Conservation (phyloP, 176 grass and related monocot genomes). For the Bothriochloa decipiens region DNA sequence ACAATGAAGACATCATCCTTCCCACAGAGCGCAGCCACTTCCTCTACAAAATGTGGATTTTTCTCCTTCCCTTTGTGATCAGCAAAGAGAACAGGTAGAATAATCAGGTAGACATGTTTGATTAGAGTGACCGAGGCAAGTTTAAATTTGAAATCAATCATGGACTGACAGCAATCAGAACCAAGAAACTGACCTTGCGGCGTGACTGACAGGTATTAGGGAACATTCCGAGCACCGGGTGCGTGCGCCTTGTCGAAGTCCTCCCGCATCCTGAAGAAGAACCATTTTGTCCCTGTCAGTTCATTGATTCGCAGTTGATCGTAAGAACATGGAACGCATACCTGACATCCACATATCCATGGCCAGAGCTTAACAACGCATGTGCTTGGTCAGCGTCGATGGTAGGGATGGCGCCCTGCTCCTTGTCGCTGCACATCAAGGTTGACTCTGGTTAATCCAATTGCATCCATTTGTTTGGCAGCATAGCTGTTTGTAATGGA, state of each 20-base stretch:
- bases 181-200: no score
- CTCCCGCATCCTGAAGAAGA: slow-evolving; percentile 43
- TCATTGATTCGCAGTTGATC: background rate
- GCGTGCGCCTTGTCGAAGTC: slow-evolving; percentile 43
- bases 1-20: slow-evolving; percentile 43
- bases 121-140: background rate
- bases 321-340: background rate
- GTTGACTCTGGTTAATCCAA: background rate
- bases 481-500: no score
- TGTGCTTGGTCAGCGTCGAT: slow-evolving; percentile 10
- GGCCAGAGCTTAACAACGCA: slow-evolving; percentile 24
- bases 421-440: slow-evolving; percentile 11
- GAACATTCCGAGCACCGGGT: slow-evolving; percentile 31
- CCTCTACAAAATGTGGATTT: slow-evolving; percentile 35
- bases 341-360: slow-evolving; percentile 39
- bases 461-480: background rate
- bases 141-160: background rate
- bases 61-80: slow-evolving; percentile 42
- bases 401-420: slow-evolving; percentile 11
- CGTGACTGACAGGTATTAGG: slow-evolving; percentile 43
- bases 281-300: background rate
- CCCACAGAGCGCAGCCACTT: slow-evolving; percentile 34
- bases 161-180: no score
- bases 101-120: background rate
- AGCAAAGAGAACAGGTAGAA: background rate